Evolutionary conservation across 2,329 filamentous ascomycete species (phyloP).

Genomic region (Epichloe uncinata): DNA sequence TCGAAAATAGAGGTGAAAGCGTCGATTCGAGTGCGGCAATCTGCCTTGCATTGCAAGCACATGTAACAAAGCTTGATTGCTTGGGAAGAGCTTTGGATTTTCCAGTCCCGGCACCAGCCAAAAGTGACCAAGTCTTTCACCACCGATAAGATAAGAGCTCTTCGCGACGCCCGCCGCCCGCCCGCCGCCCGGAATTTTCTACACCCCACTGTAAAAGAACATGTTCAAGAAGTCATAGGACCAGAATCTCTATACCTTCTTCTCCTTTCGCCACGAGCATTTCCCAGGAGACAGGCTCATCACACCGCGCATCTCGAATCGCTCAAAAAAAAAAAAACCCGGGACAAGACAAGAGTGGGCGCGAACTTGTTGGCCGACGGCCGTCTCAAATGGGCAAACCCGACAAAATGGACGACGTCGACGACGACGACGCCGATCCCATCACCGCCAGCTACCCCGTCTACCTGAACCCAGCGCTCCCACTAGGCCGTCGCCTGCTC

Average conservation of each 20-base stretch:
- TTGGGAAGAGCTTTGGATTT: too few species aligned
- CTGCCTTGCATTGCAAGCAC: too few species aligned
- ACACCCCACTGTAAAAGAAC: neutral
- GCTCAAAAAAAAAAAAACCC: too few species aligned
- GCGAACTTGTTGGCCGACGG: neutral
- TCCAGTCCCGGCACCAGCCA: neutral
- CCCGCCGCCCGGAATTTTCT: neutral
- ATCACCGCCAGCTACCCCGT: conserved; percentile 68
- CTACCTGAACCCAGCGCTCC: conserved; percentile 64
- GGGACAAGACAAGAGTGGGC: neutral
- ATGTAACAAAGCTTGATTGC: too few species aligned
- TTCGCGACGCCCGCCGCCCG: neutral
- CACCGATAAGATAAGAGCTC: conserved; percentile 2
- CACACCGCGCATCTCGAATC: neutral
- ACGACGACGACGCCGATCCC: conserved; percentile 44
- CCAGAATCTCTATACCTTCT: too few species aligned
- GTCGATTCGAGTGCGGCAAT: too few species aligned
- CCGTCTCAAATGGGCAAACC: conserved; percentile 1
- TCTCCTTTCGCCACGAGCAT: too few species aligned
- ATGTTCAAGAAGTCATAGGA: too few species aligned
- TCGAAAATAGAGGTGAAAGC: too few species aligned
- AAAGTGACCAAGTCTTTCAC: neutral
- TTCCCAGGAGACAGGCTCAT: too few species aligned
- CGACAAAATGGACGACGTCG: conserved; percentile 14
- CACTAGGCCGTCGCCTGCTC: conserved; percentile 51